These are phyloP conservation scores for Sporobolomyces roseus DNA, from an alignment of 768 basidiomycete genomes.

Conservation along the genomic window DNA sequence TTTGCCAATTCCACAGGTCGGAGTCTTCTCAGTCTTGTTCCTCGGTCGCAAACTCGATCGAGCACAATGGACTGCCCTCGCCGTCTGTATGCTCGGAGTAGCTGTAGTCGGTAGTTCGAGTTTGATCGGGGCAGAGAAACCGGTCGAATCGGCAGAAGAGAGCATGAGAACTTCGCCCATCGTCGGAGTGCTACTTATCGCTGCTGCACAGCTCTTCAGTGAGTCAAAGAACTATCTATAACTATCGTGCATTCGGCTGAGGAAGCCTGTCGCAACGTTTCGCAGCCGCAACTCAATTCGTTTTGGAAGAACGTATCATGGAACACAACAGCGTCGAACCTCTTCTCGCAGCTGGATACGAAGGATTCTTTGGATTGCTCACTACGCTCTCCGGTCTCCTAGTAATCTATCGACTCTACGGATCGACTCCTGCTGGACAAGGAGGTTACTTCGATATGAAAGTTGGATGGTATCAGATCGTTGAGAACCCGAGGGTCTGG, in stretches of 20 bases:
- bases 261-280: no score
- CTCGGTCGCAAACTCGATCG: conserved; percentile 57
- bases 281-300: conserved; percentile 82
- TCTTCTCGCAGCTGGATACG: conserved; percentile 80
- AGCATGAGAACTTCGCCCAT: conserved; percentile 26
- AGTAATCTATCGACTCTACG: conserved; percentile 55
- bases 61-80: conserved; percentile 72
- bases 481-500: conserved; percentile 67
- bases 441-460: conserved; percentile 69
- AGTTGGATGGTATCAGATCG: conserved; percentile 83
- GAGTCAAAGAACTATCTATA: no score
- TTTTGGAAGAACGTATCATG: conserved; percentile 96
- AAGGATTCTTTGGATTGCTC: conserved; percentile 83
- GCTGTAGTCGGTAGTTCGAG: conserved; percentile 69
- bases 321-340: conserved; percentile 77
- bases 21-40: conserved; percentile 83
- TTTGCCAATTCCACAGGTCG: no score
- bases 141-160: not conserved
- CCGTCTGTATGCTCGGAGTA: conserved; percentile 50
- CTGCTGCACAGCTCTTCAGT: conserved; percentile 93
- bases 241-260: no score
- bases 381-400: conserved; percentile 77
- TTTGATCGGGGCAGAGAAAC: conserved; percentile 53
- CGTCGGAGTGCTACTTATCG: conserved; percentile 74
- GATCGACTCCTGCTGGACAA: conserved; percentile 55